Evolutionary conservation across 2,329 filamentous ascomycete genomes (phyloP).

Genomic region (Nigrograna mackinnonii): DNA sequence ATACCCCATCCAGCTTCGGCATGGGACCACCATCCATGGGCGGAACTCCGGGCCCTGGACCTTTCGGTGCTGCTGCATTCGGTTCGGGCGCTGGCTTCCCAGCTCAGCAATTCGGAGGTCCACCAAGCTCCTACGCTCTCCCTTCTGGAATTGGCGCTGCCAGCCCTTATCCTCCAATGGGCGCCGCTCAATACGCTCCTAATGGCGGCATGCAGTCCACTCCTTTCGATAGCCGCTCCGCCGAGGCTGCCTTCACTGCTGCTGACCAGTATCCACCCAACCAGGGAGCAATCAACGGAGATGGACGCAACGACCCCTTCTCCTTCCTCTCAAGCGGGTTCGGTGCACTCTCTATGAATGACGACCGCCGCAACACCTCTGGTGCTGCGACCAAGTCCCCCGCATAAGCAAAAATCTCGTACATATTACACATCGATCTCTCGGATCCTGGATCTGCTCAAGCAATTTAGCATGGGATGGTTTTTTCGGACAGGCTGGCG

Average conservation of each 20-base stretch:
- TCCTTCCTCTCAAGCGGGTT: slow-evolving; percentile 78
- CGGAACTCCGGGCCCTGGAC: slow-evolving; percentile 70
- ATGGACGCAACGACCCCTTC: slow-evolving; percentile 74
- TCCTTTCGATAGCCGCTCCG: slow-evolving; percentile 89
- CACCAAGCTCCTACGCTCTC: slow-evolving; percentile 85
- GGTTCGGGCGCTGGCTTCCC: slow-evolving; percentile 61
- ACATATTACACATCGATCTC: slow-evolving; percentile 37
- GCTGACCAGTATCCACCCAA: slow-evolving; percentile 81
- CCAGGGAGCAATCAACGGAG: slow-evolving; percentile 69
- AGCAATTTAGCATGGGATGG: slow-evolving; percentile 36
- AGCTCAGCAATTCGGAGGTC: slow-evolving; percentile 81
- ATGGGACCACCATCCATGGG: slow-evolving; percentile 89
- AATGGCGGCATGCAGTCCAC: slow-evolving; percentile 79
- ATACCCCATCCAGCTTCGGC: slow-evolving; percentile 77
- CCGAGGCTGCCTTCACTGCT: slow-evolving; percentile 91
- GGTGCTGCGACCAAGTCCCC: slow-evolving; percentile 44
- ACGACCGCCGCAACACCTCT: slow-evolving; percentile 51
- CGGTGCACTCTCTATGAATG: slow-evolving; percentile 71
- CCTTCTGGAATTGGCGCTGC: slow-evolving; percentile 83
- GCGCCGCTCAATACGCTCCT: slow-evolving; percentile 75
- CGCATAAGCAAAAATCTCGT: slow-evolving; percentile 34
- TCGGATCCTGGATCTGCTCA: slow-evolving; percentile 34
- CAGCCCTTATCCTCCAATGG: slow-evolving; percentile 77
- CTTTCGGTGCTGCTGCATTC: slow-evolving; percentile 72
- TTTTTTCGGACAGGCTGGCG: slow-evolving; percentile 39